Base-by-base conservation (phyloP, 1,139 yeast species). In the Suhomyces bribrorum region DNA sequence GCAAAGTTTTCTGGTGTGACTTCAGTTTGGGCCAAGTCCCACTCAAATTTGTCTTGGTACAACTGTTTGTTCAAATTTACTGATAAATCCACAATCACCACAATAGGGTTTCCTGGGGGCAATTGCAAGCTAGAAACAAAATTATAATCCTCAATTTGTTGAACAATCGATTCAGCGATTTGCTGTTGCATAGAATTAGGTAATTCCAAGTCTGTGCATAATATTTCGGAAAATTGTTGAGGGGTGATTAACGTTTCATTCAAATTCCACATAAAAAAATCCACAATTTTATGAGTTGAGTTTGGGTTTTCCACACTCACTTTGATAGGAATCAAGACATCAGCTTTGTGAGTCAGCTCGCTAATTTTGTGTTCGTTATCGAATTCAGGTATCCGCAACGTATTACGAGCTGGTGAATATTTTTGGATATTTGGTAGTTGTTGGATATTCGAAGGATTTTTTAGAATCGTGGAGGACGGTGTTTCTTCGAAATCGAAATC, bases 1-100 rank as follows among this genome's bases (percentile, higher is more conserved):
- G 97, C 95, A 67, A 92, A 92, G 35, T 66, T 67, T 56, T 89
- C 96, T 0, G 98, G 97, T 0, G 94, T 80, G 5, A 85, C 59
- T 1, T 72, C 66, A n/a, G 73, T 69, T 47, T 81, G 81, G 20
- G 66, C 71, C 44, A 92, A 68, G 56, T 92, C 95, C 97, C 98
- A 92, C 61, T 92, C 98, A 49, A 92, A 84, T 56, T 86, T 85
- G 63, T 92, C 99, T 53, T 90, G 96, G 54, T 84, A 88, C 34
- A 90, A 73, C 52, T 83, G 83, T 54, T 86, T 86, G 51, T 89
- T 89, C 46, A 92, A 69, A 57, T 85, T 88, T 29, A 94, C 89
- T 11, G 94, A 83, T 36, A 92, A 64, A 48, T 88, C 87, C 29
- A 92, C 77, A 5, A 92, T 75, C 5, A 87, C 95, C 51, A 86